These are phyloP conservation scores for Blastobotrys mokoenaii DNA, from an alignment of 805 yeast species.

Conservation along the genomic window DNA sequence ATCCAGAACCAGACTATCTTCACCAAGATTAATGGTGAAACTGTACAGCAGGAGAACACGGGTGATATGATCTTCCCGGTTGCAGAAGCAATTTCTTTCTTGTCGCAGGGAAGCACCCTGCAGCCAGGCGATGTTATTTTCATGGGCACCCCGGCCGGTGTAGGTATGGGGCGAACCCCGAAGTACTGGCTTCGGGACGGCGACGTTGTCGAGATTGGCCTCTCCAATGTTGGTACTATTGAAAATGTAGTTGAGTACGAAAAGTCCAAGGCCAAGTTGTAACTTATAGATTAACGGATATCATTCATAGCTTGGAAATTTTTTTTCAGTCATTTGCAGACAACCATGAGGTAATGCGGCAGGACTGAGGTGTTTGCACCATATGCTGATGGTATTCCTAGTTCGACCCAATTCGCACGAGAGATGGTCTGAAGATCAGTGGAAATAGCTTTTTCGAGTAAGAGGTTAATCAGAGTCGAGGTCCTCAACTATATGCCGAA, in stretches of 20 bases:
- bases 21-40: conserved; percentile 40
- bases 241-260: conserved; percentile 33
- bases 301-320: too few species aligned
- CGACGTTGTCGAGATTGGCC: conserved; percentile 35
- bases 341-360: too few species aligned
- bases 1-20: conserved; percentile 32
- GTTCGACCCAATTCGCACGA: too few species aligned
- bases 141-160: conserved; percentile 51
- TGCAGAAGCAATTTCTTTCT: conserved; percentile 36
- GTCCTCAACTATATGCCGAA: too few species aligned
- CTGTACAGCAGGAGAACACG: conserved; percentile 39
- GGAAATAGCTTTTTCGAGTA: too few species aligned
- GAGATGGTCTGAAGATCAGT: too few species aligned
- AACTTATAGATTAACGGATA: too few species aligned
- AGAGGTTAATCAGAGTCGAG: too few species aligned
- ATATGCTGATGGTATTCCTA: too few species aligned
- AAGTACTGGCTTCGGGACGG: conserved; percentile 37
- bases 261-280: conserved; percentile 9
- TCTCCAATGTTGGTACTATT: conserved; percentile 38
- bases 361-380: too few species aligned
- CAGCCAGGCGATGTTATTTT: conserved; percentile 46
- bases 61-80: conserved; percentile 43
- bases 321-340: too few species aligned
- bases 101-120: conserved; percentile 44
- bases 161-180: conserved; percentile 39